A percentile compares a stretch with the other conserved stretches of the same genome.
These are phyloP conservation scores for Geotrichum phurueaensis DNA, from an alignment of 1,139 yeast species.

Conservation along the genomic window DNA sequence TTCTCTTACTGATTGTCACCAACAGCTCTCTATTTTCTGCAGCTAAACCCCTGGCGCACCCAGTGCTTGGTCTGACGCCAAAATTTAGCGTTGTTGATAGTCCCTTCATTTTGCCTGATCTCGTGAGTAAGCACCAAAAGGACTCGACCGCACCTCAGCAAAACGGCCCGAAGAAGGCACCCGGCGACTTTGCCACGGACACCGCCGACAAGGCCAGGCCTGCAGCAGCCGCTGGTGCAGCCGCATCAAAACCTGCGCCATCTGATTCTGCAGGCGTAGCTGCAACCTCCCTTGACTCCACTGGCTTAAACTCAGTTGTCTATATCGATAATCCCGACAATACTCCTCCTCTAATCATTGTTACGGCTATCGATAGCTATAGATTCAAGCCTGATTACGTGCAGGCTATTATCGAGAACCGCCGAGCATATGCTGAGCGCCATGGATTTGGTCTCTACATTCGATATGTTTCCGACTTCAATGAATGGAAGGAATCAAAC, in stretches of 20 bases:
- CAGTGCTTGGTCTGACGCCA: neutral
- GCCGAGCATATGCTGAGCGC: conserved; percentile 73
- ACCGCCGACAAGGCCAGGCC: neutral
- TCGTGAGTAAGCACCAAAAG: neutral
- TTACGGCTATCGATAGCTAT: conserved; percentile 75
- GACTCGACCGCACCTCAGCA: neutral
- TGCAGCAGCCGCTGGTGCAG: conserved; percentile 1
- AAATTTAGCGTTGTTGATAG: neutral
- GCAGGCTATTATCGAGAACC: conserved; percentile 64
- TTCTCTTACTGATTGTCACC: neutral
- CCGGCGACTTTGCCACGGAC: conserved; percentile 6
- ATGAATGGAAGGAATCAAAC: conserved; percentile 11
- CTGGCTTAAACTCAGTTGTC: neutral
- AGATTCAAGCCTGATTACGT: conserved; percentile 55
- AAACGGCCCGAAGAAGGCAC: conserved; percentile 2
- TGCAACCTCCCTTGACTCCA: neutral
- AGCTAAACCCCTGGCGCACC: neutral
- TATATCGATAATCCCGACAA: neutral
- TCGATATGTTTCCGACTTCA: conserved; percentile 71
- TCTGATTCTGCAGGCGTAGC: neutral
- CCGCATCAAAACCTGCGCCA: neutral
- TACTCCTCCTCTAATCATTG: conserved; percentile 44
- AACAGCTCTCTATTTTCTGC: neutral
- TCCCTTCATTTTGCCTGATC: neutral
- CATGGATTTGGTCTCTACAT: conserved; percentile 73